Base-by-base conservation (phyloP, 78 protist species). In the Dictyostelium purpureum region DNA sequence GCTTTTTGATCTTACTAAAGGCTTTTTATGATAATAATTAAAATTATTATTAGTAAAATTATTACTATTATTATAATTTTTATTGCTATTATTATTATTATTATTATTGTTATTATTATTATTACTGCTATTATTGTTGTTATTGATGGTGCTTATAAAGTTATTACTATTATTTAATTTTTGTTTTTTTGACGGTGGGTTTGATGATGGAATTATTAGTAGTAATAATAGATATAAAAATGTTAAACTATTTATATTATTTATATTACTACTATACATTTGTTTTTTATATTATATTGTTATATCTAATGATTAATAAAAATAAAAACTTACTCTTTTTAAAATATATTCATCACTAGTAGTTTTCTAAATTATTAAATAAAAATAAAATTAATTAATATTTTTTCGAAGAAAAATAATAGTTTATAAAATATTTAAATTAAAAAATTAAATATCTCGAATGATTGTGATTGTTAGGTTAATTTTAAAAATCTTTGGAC, bases 1-100 rank as follows among this genome's bases (percentile, higher is more conserved):
- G 38, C 92, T 85, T 45, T 70, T 73, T 57, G 92, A 85, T 85
- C 92, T 70, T n/a, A 85, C 82, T 16, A 85, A 43, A 35, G 80
- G 85, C 63, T 57, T 33, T 57, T 26, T 35, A 57, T 21, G 7
- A 26, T 57, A 11, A 57, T 57, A 26, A 16, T 24, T 14, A 66
- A 26, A 26, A 14, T 35, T 35, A 66, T 35, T 35, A 37, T 66
- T 19, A 0, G 18, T 37, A 63, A 9, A 19, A 59, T 28, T 28
- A 28, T 28, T 28, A 59, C n/a, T 63, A 63, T 33, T 63, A 63
- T 31, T 33, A 33, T 18, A 28, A 10, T 3, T 35, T 24, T 63
- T 63, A 33, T 35, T 35, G 31, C 19, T 6, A 66, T 35, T 49
- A 11, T 14, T 49, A 11, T 14, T 49, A 11, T 14, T 49, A 59